These are phyloP conservation scores for Tephrocybe rancida DNA, from an alignment of 768 basidiomycete species.

Conservation along the genomic window DNA sequence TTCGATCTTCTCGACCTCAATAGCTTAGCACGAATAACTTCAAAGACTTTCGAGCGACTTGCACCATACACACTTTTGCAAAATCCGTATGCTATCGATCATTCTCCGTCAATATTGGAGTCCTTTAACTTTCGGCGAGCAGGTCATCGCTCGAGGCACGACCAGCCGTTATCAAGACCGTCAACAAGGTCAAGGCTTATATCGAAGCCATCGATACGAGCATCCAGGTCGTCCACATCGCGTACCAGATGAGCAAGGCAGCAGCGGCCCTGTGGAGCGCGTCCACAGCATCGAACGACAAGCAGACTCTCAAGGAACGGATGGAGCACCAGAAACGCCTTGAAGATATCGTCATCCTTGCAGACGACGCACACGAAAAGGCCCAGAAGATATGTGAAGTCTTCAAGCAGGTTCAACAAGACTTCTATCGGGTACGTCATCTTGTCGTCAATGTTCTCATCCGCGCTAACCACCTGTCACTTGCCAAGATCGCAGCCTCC, in stretches of 20 bases:
- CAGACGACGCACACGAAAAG: conserved; percentile 26
- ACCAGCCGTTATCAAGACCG: conserved; percentile 12
- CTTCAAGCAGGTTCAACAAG: conserved; percentile 36
- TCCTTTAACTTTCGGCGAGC: neutral
- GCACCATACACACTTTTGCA: conserved; percentile 35
- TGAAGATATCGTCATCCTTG: conserved; percentile 25
- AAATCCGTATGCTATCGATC: conserved; percentile 24
- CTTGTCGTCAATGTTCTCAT: neutral
- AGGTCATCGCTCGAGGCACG: conserved; percentile 22
- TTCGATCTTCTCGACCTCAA: conserved; percentile 25
- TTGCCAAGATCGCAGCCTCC: conserved; percentile 35
- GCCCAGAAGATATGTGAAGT: conserved; percentile 26
- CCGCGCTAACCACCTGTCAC: neutral
- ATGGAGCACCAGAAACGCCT: conserved; percentile 6
- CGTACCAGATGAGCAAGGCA: conserved; percentile 19
- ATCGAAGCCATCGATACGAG: conserved; percentile 20
- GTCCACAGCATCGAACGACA: neutral
- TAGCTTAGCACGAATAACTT: conserved; percentile 29
- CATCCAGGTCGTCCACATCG: conserved; percentile 17
- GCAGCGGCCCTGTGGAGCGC: conserved; percentile 8
- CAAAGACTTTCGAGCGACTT: conserved; percentile 40
- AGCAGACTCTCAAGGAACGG: conserved; percentile 1
- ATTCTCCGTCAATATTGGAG: neutral
- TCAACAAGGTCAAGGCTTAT: conserved; percentile 16
- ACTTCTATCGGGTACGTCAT: conserved; percentile 35